phyloP scores from a whole-genome alignment of 495 filamentous ascomycete species.

The Durotheca rogersii region DNA sequence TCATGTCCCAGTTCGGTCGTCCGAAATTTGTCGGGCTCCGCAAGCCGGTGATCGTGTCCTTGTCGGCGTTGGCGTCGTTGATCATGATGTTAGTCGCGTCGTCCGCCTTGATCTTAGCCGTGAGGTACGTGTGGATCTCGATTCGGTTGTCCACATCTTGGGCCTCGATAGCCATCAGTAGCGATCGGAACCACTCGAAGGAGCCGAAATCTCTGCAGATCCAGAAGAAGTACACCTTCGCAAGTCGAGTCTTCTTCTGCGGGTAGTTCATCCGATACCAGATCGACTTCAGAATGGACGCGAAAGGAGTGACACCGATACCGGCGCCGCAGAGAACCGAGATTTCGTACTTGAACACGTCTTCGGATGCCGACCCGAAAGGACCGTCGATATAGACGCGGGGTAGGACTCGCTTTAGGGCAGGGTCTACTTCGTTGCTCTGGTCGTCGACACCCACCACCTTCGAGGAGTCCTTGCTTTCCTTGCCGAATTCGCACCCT shows the following conservation, averaged over 20 bases:
- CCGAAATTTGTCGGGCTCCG: conserved; percentile 76
- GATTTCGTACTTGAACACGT: conserved; percentile 76
- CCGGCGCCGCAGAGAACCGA: conserved; percentile 68
- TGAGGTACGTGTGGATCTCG: conserved; percentile 58
- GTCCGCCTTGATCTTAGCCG: conserved; percentile 69
- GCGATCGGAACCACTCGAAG: conserved; percentile 79
- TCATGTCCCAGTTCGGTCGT: conserved; percentile 77
- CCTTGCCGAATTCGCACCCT: conserved; percentile 67
- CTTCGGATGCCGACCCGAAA: conserved; percentile 75
- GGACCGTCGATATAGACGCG: conserved; percentile 77
- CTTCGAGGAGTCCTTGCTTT: conserved; percentile 52
- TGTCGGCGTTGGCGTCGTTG: conserved; percentile 76
- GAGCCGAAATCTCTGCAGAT: conserved; percentile 76
- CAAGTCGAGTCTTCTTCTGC: conserved; percentile 67
- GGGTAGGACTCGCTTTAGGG: conserved; percentile 67
- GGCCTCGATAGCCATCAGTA: conserved; percentile 77
- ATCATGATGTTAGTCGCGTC: conserved; percentile 84
- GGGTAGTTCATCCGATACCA: conserved; percentile 87
- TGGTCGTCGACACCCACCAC: conserved; percentile 65
- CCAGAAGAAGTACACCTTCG: conserved; percentile 88
- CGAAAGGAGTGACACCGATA: conserved; percentile 74
- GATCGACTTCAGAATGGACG: conserved; percentile 78
- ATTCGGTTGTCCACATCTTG: conserved; percentile 79
- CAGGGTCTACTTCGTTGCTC: conserved; percentile 61
- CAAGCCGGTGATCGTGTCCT: conserved; percentile 73